phyloP scores from a whole-genome alignment of 306 rosid genomes.

The Ziziphus jujuba region DNA sequence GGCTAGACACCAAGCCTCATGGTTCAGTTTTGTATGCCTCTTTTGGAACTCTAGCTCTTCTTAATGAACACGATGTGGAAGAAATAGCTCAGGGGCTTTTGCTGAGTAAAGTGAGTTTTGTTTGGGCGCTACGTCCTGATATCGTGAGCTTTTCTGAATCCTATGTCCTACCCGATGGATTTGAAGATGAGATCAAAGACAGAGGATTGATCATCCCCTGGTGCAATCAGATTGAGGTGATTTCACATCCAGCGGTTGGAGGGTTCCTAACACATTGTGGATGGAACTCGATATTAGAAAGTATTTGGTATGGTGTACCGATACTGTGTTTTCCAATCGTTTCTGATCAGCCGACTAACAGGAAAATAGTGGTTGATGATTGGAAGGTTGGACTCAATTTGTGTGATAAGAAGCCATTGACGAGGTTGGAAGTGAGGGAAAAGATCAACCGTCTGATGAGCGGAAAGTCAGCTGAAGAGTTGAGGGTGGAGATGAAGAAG shows the following conservation, averaged over 20 bases:
- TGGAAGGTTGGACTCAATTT: constrained; percentile 39
- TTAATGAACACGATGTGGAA: constrained; percentile 12
- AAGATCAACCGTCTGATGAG: constrained; percentile 29
- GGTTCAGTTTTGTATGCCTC: constrained; percentile 25
- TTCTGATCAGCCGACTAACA: constrained; percentile 32
- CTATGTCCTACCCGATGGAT: constrained; percentile 10
- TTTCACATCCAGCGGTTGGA: constrained; percentile 31
- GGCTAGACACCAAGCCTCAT: constrained; percentile 32
- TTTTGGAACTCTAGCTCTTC: constrained; percentile 19
- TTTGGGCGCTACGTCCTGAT: constrained; percentile 32
- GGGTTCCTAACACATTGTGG: constrained; percentile 43
- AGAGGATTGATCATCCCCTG: constrained; percentile 28
- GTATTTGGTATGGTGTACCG: constrained; percentile 34
- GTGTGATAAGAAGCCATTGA: constrained; percentile 23
- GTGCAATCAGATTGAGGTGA: constrained; percentile 35
- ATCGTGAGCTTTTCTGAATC: constrained; percentile 1
- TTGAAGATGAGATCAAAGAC: constrained; percentile 20
- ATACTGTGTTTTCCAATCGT: constrained; percentile 29
- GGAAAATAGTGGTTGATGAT: constrained; percentile 40
- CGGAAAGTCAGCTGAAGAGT: constrained; percentile 16
- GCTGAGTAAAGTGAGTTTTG: constrained; percentile 20
- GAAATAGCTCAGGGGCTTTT: constrained; percentile 28
- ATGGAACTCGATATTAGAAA: constrained; percentile 39
- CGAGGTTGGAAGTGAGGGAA: constrained; percentile 22
- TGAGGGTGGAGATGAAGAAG: constrained; percentile 22